Base-by-base conservation (phyloP, 1,284 basidiomycete genomes). In the Cutaneotrichosporon cyanovorans region DNA sequence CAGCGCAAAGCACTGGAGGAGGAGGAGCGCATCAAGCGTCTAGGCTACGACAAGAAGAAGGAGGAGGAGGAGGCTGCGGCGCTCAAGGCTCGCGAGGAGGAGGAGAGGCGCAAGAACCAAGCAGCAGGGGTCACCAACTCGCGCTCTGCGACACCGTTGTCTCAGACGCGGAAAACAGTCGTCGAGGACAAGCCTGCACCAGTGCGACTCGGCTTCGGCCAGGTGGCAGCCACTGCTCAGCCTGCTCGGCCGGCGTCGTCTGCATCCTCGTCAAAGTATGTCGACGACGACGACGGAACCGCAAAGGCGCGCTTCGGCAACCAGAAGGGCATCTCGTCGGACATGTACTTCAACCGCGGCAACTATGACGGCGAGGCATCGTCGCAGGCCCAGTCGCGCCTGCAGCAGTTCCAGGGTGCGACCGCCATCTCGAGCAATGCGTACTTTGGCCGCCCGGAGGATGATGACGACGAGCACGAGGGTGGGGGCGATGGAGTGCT, bases 271-370 rank as follows among this genome's bases (percentile, higher is more conserved):
- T 28, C 25, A 12, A 7, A 12, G 12, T 28, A 28, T 12, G 55
- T 50, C 9, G 63, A 60, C 15, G 84, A 82, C 42, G 82, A 87
- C 40, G 77, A 84, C 41, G 80, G 53, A 10, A 82, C 80, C 21
- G 93, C 95, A 2, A 81, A 91, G 53, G 84, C 90, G 21, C 89
- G 89, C 62, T 99, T 98, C 66, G 87, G 88, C 1, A 73, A 65
- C 54, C 93, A 97, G 67, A 98, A 97, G 70, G 75, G 74, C 40
- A 96, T 99, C 68, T 95, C 90, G 5, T 93, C 88, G 2, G 95
- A 98, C 68, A 91, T 93, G 85, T 97, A 88, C 77, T 97, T 97
- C 71, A 87, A 85, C 32, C 80, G 93, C 23, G 86, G 87, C 45
- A 72, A 81, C 16, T 96, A 96, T 72, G 93, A 98, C 67, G 80